These are phyloP conservation scores for Citrus medica DNA, from an alignment of 345 rosid species.

Conservation along the genomic window DNA sequence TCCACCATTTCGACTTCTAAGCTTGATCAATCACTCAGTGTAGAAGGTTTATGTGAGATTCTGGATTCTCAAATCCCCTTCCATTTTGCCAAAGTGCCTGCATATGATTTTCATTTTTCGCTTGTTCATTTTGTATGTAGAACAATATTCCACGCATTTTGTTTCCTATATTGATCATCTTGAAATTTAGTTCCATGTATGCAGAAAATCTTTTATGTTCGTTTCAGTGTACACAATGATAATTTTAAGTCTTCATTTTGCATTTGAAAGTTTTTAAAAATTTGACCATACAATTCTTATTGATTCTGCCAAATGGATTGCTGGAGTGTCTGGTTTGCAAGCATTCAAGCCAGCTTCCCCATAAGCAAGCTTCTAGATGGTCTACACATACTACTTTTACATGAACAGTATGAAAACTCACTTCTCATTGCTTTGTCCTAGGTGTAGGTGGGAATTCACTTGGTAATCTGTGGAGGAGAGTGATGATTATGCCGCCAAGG, in stretches of 20 bases:
- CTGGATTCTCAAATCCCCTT: not conserved
- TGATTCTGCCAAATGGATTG: not conserved
- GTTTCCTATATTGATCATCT: not conserved
- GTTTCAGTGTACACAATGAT: not conserved
- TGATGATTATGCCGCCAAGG: constrained; percentile 67
- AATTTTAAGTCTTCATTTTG: not conserved
- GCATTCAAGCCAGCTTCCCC: not conserved
- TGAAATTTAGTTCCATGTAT: not conserved
- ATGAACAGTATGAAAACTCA: not conserved
- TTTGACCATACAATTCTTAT: not conserved
- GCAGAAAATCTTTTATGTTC: not conserved
- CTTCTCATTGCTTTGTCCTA: not conserved
- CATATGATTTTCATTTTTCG: not conserved
- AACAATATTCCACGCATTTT: not conserved
- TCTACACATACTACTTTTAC: not conserved
- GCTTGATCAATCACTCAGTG: constrained; percentile 34
- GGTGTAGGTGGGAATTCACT: constrained; percentile 59
- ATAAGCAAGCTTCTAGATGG: not conserved
- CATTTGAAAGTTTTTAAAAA: not conserved
- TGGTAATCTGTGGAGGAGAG: constrained; percentile 80
- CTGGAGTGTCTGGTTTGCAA: not conserved
- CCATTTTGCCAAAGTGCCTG: not conserved
- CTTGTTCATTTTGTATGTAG: not conserved
- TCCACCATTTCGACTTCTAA: constrained; percentile 75
- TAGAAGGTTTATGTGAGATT: constrained; percentile 45